phyloP scores from a whole-genome alignment of 2,329 filamentous ascomycete species.

The Aspergillus novofumigatus region DNA sequence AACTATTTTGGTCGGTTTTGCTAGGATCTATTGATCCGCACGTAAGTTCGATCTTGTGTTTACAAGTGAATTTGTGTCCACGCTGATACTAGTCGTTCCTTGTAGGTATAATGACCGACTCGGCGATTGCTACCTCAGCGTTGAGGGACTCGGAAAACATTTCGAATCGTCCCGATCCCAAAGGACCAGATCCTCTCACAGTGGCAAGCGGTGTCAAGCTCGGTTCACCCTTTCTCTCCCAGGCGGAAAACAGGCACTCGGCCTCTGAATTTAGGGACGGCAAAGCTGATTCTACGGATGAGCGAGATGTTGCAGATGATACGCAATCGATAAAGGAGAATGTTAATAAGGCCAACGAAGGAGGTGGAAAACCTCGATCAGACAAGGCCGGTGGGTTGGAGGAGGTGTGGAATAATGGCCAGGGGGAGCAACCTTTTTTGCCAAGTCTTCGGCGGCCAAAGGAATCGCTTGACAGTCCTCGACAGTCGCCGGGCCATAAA shows the following conservation, averaged over 20 bases:
- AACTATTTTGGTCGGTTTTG: constrained; percentile 1
- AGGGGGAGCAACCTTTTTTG: constrained; percentile 18
- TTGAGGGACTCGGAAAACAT: constrained; percentile 15
- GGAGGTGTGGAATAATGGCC: constrained; percentile 15
- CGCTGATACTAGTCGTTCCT: constrained; percentile 2
- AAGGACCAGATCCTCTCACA: constrained; percentile 17
- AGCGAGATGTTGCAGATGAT: constrained; percentile 4
- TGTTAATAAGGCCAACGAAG: constrained; percentile 5
- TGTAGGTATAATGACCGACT: constrained; percentile 23
- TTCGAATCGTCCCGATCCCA: constrained; percentile 15
- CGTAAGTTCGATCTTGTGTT: constrained; percentile 10
- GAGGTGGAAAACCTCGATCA: constrained; percentile 6
- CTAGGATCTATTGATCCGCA: constrained; percentile 15
- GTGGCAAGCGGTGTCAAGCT: constrained; percentile 19
- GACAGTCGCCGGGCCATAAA: constrained; percentile 18
- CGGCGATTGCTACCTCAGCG: constrained; percentile 15
- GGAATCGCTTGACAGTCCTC: constrained; percentile 20
- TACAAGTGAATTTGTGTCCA: background rate
- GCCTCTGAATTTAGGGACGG: constrained; percentile 13
- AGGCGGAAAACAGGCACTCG: constrained; percentile 20
- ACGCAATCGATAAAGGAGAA: constrained; percentile 2
- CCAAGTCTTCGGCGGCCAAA: constrained; percentile 23
- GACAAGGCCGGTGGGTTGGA: constrained; percentile 5
- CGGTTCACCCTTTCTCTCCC: constrained; percentile 27
- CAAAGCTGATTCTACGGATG: constrained; percentile 11